Evolutionary conservation across 2,329 filamentous ascomycete genomes (phyloP).

Genomic region (Cladosporium velox): DNA sequence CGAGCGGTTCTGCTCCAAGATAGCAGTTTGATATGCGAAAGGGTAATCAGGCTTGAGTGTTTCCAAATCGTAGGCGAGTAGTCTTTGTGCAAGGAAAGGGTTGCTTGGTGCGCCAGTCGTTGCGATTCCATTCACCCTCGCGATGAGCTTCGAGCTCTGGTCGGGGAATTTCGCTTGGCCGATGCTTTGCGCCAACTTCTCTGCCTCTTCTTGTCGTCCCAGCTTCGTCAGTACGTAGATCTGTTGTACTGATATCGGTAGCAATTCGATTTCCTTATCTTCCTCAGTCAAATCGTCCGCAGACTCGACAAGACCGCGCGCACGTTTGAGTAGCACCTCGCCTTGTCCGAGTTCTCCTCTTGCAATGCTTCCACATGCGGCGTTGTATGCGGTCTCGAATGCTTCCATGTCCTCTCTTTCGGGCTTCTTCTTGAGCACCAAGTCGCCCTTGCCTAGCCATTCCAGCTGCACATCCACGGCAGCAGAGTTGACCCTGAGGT

Average conservation of each 20-base stretch:
- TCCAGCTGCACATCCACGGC: constrained; percentile 72
- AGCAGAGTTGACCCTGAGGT: constrained; percentile 73
- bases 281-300: constrained; percentile 72
- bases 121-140: constrained; percentile 65
- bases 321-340: constrained; percentile 67
- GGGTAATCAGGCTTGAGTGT: constrained; percentile 62
- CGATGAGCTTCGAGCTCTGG: constrained; percentile 65
- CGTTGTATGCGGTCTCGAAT: constrained; percentile 82
- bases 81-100: constrained; percentile 67
- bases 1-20: constrained; percentile 64
- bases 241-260: constrained; percentile 76
- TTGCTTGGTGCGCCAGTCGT: constrained; percentile 53
- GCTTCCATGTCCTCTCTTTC: constrained; percentile 66
- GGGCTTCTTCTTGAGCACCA: constrained; percentile 57
- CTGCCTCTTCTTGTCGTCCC: constrained; percentile 67
- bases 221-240: constrained; percentile 69
- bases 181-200: constrained; percentile 62
- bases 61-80: constrained; percentile 58
- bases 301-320: constrained; percentile 70
- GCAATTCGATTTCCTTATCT: constrained; percentile 72
- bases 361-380: constrained; percentile 72
- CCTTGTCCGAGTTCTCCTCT: constrained; percentile 66
- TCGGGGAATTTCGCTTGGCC: constrained; percentile 67
- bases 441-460: constrained; percentile 62
- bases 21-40: constrained; percentile 69